Base-by-base conservation (phyloP, 306 rosid genomes). In the Sindora glabra region DNA sequence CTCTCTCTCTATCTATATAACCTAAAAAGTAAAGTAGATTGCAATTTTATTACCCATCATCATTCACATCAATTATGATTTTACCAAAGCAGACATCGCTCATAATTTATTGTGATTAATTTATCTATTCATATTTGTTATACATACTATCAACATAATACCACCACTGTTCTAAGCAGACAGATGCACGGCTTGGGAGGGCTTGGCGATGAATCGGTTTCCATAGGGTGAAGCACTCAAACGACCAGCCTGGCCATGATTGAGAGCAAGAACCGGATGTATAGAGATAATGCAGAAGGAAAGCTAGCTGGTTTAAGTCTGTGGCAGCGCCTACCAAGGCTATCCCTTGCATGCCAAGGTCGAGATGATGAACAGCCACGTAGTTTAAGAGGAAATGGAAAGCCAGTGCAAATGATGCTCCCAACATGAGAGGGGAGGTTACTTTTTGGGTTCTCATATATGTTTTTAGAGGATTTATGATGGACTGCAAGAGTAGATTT, bases 121-220 rank as follows among this genome's bases (percentile, higher is more conserved):
- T n/a, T n/a, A n/a, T n/a, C n/a, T n/a, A n/a, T n/a, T n/a, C n/a
- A n/a, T n/a, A n/a, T n/a, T n/a, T n/a, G n/a, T n/a, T n/a, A n/a
- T n/a, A n/a, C n/a, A n/a, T n/a, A n/a, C n/a, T n/a, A n/a, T n/a
- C n/a, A n/a, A n/a, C n/a, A n/a, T n/a, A n/a, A 8, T 82, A 82
- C 84, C 87, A 78, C 84, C 84, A 74, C 87, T 81, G 78, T 26
- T 83, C 82, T 25, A 78, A 45, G 49, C 82, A 79, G 13, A 76
- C 42, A 0, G 76, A 72, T 14, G 60, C 0, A 37, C 85, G 76
- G 14, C 78, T 75, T 2, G 83, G 85, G 21, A 70, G 12, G 1
- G 80, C 75, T 38, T 79, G 80, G 8, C 4, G 3, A 3, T 79
- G 62, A 49, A 83, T 76, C 0, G 78, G 78, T 16, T 13, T 39